phyloP scores from a whole-genome alignment of 2,329 filamentous ascomycete genomes.

The Blumeria hordei region DNA sequence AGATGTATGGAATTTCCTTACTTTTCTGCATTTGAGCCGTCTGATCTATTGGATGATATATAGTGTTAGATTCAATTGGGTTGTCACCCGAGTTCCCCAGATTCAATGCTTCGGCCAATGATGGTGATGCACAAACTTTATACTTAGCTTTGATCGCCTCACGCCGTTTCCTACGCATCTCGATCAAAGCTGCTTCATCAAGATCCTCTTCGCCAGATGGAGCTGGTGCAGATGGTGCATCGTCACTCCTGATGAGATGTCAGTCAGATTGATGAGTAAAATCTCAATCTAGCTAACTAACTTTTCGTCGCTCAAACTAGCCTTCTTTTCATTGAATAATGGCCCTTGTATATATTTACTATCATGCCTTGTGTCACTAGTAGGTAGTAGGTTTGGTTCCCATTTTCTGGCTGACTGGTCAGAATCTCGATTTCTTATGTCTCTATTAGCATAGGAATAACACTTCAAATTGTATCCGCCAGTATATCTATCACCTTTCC shows the following conservation, averaged over 20 bases:
- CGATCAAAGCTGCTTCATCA: conserved; percentile 63
- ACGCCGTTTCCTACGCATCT: conserved; percentile 60
- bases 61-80: conserved; percentile 12
- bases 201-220: conserved; percentile 30
- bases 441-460: conserved; percentile 13
- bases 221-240: conserved; percentile 17
- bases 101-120: conserved; percentile 39
- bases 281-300: conserved; percentile 6
- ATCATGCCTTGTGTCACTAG: conserved; percentile 33
- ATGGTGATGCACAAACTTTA: conserved; percentile 41
- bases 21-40: too few species aligned
- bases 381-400: conserved; percentile 32
- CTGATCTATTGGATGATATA: too few species aligned
- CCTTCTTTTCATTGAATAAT: conserved; percentile 23
- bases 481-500: conserved; percentile 8
- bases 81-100: conserved; percentile 15
- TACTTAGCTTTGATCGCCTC: conserved; percentile 73
- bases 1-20: too few species aligned
- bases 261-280: not conserved
- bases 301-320: conserved; percentile 16
- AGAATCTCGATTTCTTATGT: conserved; percentile 24
- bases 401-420: conserved; percentile 40
- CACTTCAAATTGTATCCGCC: conserved; percentile 6
- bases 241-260: not conserved
- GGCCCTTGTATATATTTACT: conserved; percentile 43